Percentiles rank a stretch among this genome's conserved stretches.
Conservation (phyloP, 2,329 filamentous ascomycete genomes). For the Colletotrichum sp. region DNA sequence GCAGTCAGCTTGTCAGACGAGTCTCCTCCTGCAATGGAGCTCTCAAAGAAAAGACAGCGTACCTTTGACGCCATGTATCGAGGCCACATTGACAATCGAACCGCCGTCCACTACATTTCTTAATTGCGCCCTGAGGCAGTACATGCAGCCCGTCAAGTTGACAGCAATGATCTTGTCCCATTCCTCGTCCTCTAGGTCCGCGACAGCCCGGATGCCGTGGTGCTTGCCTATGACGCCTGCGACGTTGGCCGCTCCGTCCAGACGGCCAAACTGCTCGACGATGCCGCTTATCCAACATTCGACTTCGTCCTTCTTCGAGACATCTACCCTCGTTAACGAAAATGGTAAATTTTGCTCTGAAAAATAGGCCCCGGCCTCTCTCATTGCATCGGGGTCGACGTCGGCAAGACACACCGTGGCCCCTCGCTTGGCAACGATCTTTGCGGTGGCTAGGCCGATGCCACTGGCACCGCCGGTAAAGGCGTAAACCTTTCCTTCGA, state of each 20-base stretch:
- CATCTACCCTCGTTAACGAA: conserved; percentile 46
- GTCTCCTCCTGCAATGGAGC: not conserved
- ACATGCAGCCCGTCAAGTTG: conserved; percentile 57
- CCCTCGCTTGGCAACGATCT: conserved; percentile 37
- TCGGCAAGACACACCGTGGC: conserved; percentile 42
- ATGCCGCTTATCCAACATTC: conserved; percentile 53
- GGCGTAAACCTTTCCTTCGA: conserved; percentile 34
- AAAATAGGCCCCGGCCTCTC: conserved; percentile 34
- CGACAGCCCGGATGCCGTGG: conserved; percentile 41
- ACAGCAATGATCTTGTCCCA: conserved; percentile 53
- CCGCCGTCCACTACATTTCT: conserved; percentile 50
- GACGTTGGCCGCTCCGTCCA: conserved; percentile 60
- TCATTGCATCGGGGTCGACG: conserved; percentile 34
- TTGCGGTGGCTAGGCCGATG: conserved; percentile 45
- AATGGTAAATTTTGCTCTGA: conserved; percentile 3
- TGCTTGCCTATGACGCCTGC: conserved; percentile 54
- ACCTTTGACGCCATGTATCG: conserved; percentile 50
- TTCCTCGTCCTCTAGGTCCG: conserved; percentile 47
- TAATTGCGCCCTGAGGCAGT: conserved; percentile 51
- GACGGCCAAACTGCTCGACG: conserved; percentile 52
- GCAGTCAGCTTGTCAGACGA: not conserved
- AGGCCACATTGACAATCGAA: conserved; percentile 63
- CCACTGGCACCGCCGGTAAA: conserved; percentile 38
- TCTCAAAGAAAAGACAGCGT: not conserved
- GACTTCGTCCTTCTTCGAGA: conserved; percentile 50